Conservation (phyloP, 2,329 filamentous ascomycete species). For the Lasiodiplodia sp. region DNA sequence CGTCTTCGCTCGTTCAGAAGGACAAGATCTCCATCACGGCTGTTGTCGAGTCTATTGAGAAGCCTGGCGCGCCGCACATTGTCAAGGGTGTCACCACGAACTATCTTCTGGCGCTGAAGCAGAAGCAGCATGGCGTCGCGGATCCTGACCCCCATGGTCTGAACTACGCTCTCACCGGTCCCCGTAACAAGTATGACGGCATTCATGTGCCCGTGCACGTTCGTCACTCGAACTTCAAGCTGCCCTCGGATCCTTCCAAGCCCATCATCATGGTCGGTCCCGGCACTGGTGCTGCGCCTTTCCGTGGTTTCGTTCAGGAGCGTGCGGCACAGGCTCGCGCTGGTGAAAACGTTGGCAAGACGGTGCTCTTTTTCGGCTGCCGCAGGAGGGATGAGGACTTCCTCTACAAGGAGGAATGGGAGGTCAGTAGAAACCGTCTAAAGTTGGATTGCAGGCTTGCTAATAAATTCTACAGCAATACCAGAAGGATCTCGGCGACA, state of each 20-base stretch:
- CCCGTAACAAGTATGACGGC: constrained; percentile 96
- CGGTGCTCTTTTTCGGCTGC: constrained; percentile 94
- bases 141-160: constrained; percentile 82
- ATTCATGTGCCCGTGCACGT: constrained; percentile 95
- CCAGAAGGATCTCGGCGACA: constrained; percentile 82
- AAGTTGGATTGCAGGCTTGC: constrained; percentile 39
- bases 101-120: constrained; percentile 91
- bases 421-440: constrained; percentile 67
- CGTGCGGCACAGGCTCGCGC: constrained; percentile 81
- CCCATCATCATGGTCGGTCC: constrained; percentile 96
- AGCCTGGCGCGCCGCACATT: constrained; percentile 77
- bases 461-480: constrained; percentile 68
- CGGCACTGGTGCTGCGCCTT: constrained; percentile 94
- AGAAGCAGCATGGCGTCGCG: constrained; percentile 92
- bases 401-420: constrained; percentile 89
- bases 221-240: constrained; percentile 98
- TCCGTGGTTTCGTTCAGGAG: constrained; percentile 95
- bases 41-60: constrained; percentile 83
- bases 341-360: constrained; percentile 84
- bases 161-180: constrained; percentile 85
- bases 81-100: constrained; percentile 97
- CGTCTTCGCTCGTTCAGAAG: constrained; percentile 91
- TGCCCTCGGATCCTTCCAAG: constrained; percentile 92
- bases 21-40: constrained; percentile 95
- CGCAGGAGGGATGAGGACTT: constrained; percentile 88